These are phyloP conservation scores for Bertia moriformis DNA, from an alignment of 2,329 filamentous ascomycete genomes.

Conservation along the genomic window DNA sequence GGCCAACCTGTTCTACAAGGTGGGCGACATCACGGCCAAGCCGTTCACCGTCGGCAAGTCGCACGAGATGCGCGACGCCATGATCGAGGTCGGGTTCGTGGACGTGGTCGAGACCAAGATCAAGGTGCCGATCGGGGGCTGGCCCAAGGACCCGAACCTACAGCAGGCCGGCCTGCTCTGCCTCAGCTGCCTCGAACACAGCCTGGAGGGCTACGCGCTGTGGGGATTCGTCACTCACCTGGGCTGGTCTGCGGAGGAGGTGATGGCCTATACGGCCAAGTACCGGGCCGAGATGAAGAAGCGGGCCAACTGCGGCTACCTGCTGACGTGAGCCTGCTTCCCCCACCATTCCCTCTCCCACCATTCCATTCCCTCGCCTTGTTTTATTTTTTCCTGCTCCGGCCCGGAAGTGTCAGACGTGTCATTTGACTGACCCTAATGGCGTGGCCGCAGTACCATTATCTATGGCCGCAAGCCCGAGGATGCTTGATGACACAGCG, in stretches of 20 bases:
- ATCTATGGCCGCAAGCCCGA: neutral
- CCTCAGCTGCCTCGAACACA: neutral
- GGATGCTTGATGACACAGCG: too few relatives aligned
- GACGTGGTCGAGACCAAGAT: slow-evolving; percentile 23
- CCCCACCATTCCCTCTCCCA: neutral
- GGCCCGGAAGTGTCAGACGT: too few relatives aligned
- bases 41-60: neutral
- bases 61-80: slow-evolving; percentile 1
- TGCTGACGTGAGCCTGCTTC: neutral
- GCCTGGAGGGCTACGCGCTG: neutral
- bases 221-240: neutral
- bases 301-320: neutral
- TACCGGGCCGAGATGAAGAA: neutral
- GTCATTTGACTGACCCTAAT: neutral
- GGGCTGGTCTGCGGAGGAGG: neutral
- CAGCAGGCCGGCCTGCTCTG: slow-evolving; percentile 18
- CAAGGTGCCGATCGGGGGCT: slow-evolving; percentile 24
- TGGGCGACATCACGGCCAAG: neutral
- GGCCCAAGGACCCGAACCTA: slow-evolving; percentile 17
- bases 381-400: neutral
- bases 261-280: neutral
- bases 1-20: neutral
- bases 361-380: neutral
- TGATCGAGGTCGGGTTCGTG: slow-evolving; percentile 22
- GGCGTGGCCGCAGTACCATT: neutral